Conservation (phyloP, 352 stramenopile species). For the Globisporangium spinosum region DNA sequence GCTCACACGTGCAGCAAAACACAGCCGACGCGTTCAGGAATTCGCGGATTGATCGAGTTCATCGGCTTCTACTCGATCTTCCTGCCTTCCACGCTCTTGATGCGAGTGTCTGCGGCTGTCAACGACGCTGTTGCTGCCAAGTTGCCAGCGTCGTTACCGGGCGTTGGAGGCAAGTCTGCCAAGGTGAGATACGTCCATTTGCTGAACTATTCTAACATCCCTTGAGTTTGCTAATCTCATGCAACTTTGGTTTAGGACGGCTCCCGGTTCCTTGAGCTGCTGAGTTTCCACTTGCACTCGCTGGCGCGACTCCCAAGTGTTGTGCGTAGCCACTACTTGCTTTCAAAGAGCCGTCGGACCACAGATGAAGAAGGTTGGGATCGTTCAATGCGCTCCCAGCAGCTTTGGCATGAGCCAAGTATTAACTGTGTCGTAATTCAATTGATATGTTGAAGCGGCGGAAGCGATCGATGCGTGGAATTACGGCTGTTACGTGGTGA, state of each 20-base stretch:
- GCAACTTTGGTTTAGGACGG: slow-evolving; percentile 23
- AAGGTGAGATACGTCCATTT: slow-evolving; percentile 24
- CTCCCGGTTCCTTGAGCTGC: slow-evolving; percentile 37
- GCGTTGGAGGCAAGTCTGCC: slow-evolving; percentile 28
- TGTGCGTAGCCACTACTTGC: slow-evolving; percentile 26
- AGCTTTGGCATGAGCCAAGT: background rate
- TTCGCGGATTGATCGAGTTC: slow-evolving; percentile 1
- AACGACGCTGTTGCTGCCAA: slow-evolving; percentile 14
- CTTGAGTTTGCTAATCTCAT: background rate
- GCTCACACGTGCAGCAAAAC: background rate
- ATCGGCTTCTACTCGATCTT: slow-evolving; percentile 26
- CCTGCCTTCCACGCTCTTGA: slow-evolving; percentile 20
- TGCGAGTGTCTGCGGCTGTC: slow-evolving; percentile 20
- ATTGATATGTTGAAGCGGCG: slow-evolving; percentile 17
- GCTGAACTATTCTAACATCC: background rate
- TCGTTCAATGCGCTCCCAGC: background rate
- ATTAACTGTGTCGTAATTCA: background rate
- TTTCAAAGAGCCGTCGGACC: slow-evolving; percentile 19
- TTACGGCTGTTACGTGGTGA: slow-evolving; percentile 26
- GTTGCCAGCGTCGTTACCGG: slow-evolving; percentile 23
- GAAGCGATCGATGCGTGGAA: slow-evolving; percentile 32
- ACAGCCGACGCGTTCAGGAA: background rate
- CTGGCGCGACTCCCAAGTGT: slow-evolving; percentile 25
- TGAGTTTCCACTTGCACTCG: slow-evolving; percentile 29
- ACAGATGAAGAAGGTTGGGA: slow-evolving; percentile 33